These are phyloP conservation scores for Tremellales sp. DNA, from an alignment of 1,284 basidiomycete genomes.

Conservation along the genomic window DNA sequence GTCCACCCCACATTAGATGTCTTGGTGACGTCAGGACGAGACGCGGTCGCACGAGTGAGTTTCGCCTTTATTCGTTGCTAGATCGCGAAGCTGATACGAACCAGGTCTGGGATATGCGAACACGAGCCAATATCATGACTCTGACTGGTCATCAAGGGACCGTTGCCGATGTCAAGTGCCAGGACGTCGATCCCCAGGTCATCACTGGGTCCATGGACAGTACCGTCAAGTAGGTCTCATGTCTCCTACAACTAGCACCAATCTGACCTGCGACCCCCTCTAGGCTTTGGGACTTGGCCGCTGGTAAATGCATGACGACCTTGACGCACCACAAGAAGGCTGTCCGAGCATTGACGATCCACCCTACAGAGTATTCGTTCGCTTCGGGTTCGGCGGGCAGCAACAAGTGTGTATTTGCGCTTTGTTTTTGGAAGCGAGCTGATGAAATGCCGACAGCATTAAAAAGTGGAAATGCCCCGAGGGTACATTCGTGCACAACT, in stretches of 20 bases:
- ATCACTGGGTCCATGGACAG: slow-evolving; percentile 98
- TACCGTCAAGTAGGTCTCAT: slow-evolving; percentile 69
- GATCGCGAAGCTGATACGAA: not conserved
- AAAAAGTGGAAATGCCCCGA: slow-evolving; percentile 99
- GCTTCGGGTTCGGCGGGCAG: slow-evolving; percentile 91
- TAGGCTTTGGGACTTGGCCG: slow-evolving; percentile 96
- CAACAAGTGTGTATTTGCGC: slow-evolving; percentile 61
- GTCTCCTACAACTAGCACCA: not conserved
- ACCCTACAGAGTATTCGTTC: slow-evolving; percentile 94
- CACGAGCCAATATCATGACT: slow-evolving; percentile 91
- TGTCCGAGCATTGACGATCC: slow-evolving; percentile 86
- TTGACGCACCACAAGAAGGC: slow-evolving; percentile 99
- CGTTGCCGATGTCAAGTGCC: slow-evolving; percentile 88
- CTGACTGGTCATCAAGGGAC: slow-evolving; percentile 90
- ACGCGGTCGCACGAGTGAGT: slow-evolving; percentile 79
- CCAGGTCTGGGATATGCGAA: slow-evolving; percentile 94
- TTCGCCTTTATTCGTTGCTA: not conserved
- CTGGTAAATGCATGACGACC: slow-evolving; percentile 91
- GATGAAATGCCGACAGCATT: slow-evolving; percentile 53
- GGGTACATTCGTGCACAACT: slow-evolving; percentile 91
- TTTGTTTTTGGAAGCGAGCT: not conserved
- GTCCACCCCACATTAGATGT: slow-evolving; percentile 95
- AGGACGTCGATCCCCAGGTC: slow-evolving; percentile 94
- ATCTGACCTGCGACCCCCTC: slow-evolving; percentile 1
- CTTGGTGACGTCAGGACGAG: slow-evolving; percentile 89